phyloP scores from a whole-genome alignment of 1,284 basidiomycete genomes.

The Ganoderma resinaceum region DNA sequence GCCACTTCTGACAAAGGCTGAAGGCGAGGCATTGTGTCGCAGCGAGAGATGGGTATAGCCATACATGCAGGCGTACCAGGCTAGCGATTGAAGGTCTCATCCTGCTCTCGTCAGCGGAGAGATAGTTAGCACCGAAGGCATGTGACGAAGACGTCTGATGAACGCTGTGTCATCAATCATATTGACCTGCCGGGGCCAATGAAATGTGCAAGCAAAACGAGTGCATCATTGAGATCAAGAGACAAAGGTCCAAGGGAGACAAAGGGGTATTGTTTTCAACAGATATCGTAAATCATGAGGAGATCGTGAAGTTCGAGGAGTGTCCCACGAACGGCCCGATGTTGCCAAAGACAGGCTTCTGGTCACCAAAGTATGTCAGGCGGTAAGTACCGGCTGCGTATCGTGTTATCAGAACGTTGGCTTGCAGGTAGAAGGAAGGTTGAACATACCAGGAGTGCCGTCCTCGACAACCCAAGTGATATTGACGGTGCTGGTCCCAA shows the following conservation, averaged over 20 bases:
- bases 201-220: neutral
- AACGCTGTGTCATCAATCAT: neutral
- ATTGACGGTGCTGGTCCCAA: conserved; percentile 68
- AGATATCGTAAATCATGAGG: conserved; percentile 11
- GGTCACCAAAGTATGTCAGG: conserved; percentile 76
- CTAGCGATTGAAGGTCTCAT: too few species aligned
- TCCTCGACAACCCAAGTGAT: conserved; percentile 74
- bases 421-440: neutral
- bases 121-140: neutral
- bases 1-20: neutral
- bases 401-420: neutral
- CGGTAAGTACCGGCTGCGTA: conserved; percentile 70
- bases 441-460: conserved; percentile 55
- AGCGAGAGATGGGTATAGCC: too few species aligned
- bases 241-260: neutral
- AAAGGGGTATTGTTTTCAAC: neutral
- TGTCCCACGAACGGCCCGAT: conserved; percentile 68
- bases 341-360: conserved; percentile 67
- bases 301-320: conserved; percentile 63
- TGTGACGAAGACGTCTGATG: neutral
- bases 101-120: too few species aligned
- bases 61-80: too few species aligned
- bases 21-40: neutral
- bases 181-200: neutral
- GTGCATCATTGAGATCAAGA: neutral